Conservation (phyloP, 2,329 filamentous ascomycete species). For the Penicillium sp. region DNA sequence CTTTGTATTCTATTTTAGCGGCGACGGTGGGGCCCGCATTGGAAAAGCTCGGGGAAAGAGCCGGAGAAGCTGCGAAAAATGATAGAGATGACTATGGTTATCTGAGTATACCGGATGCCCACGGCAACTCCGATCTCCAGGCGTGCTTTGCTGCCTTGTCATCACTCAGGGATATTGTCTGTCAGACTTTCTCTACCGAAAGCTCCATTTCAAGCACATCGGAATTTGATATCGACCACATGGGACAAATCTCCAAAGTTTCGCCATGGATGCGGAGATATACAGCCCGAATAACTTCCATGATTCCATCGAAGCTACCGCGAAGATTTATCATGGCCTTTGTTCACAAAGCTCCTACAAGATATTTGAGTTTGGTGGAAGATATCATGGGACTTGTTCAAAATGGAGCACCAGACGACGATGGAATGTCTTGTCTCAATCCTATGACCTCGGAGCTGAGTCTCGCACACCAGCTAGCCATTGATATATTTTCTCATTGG, state of each 20-base stretch:
- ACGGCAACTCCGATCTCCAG: background rate
- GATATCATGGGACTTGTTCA: background rate
- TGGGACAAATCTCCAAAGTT: background rate
- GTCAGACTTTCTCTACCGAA: background rate
- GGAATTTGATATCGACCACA: background rate
- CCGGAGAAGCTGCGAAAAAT: background rate
- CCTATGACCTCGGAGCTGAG: background rate
- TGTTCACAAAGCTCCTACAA: constrained; percentile 1
- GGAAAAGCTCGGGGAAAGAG: background rate
- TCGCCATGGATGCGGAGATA: constrained; percentile 5
- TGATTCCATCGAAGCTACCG: background rate
- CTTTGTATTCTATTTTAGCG: background rate
- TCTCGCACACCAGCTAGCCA: background rate
- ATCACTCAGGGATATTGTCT: background rate
- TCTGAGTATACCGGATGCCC: too few species aligned
- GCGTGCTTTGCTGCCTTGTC: background rate
- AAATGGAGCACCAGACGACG: background rate
- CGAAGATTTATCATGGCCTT: constrained; percentile 4
- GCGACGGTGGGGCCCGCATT: background rate
- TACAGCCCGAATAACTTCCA: background rate
- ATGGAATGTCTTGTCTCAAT: background rate
- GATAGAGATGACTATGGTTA: background rate
- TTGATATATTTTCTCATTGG: constrained; percentile 3
- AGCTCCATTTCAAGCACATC: background rate
- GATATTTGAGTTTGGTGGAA: background rate